These are phyloP conservation scores for Misopates orontium DNA, from an alignment of 257 asterid genomes.

Conservation along the genomic window DNA sequence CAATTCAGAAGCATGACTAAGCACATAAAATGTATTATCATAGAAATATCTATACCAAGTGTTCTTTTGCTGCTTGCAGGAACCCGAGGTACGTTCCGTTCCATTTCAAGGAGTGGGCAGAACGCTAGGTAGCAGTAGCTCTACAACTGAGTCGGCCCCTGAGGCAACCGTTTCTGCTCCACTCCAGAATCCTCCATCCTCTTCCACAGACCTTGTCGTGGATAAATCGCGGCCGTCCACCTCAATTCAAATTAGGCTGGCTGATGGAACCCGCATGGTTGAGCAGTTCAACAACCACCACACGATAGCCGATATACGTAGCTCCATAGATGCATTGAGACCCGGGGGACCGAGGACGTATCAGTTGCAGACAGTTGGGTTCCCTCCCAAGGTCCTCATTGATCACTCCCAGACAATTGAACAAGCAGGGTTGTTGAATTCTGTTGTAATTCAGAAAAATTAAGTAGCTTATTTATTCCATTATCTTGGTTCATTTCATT, in stretches of 20 bases:
- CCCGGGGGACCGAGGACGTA: constrained; percentile 60
- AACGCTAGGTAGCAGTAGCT: constrained; percentile 70
- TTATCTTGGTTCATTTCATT: too few relatives aligned
- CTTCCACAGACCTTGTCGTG: constrained; percentile 55
- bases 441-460: constrained; percentile 82
- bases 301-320: constrained; percentile 62
- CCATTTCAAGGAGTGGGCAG: constrained; percentile 89
- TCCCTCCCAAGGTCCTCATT: constrained; percentile 77
- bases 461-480: constrained; percentile 22
- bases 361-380: constrained; percentile 80
- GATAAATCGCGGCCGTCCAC: constrained; percentile 78
- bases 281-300: constrained; percentile 86
- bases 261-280: constrained; percentile 96
- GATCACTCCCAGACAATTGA: constrained; percentile 83
- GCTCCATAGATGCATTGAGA: constrained; percentile 79
- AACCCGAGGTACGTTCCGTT: constrained; percentile 49
- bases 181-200: too few relatives aligned
- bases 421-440: constrained; percentile 82
- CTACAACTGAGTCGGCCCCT: constrained; percentile 39
- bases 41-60: too few relatives aligned
- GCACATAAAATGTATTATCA: too few relatives aligned
- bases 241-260: constrained; percentile 86
- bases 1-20: too few relatives aligned
- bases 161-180: constrained; percentile 37
- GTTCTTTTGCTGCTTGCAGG: constrained; percentile 41